Evolutionary conservation across 164 flowering plant species (phyloP), one percentile per base, ranked within the genome.

Genomic region (Brasenia schreberi): DNA sequence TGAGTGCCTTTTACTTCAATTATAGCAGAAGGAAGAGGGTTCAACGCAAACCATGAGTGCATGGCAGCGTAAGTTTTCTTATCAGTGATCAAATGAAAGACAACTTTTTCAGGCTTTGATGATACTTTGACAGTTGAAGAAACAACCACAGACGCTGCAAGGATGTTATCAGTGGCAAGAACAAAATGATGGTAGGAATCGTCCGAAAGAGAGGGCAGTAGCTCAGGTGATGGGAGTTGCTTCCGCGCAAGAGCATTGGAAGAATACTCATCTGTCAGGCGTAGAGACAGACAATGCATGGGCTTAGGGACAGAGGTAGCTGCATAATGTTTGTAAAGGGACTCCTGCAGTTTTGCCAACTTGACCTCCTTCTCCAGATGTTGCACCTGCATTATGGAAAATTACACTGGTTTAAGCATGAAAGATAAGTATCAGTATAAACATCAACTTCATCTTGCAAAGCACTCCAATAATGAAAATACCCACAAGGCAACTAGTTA

Each of bases 21-120:
- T 67, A 88, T 87, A 53, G 97, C 90, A 59, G 97, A 96, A 63
- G 83, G 76, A 61, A 81, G 73, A n/a, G 99, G 83, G 70, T 95
- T 88, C 19, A 95, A 70, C 33, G 99, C 97, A 80, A 95, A 95
- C 99, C 99, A 95, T 19, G 99, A 88, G 72, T 94, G 99, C 97
- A 91, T 94, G 19, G 92, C 96, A n/a, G 97, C 92, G 77, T 91
- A 94, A 12, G 99, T 95, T 80, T 95, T 95, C 85, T 92, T 92
- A 76, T 95, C 99, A 27, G 99, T 95, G 67, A 95, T 92, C 66
- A 95, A 82, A 83, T 95, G 99, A 67, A 95, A 90, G 68, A 95
- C 89, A 27, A 92, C 81, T 68, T 83, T 89, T 65, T 83, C 94
- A 70, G 99, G 97, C 63, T 76, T 79, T 43, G 69, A 64, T 66